Percentiles rank a stretch among this genome's conserved stretches.
These are phyloP conservation scores for Phytophthora fragariae DNA, from an alignment of 352 stramenopile species.

Conservation along the genomic window DNA sequence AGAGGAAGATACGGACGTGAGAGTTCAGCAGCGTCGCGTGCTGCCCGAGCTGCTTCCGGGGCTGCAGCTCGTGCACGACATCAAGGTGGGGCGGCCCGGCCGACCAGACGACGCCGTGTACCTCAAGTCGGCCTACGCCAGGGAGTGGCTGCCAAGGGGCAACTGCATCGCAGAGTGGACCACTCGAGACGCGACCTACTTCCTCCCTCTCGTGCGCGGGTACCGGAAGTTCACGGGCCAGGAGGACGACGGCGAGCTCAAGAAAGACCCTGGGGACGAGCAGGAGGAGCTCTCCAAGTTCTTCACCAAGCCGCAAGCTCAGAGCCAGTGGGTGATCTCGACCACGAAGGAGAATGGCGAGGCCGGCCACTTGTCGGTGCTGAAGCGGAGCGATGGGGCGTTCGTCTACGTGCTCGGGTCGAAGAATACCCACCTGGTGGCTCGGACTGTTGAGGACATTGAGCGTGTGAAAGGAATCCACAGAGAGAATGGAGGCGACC, in stretches of 20 bases:
- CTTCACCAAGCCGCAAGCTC: constrained; percentile 67
- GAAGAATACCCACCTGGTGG: constrained; percentile 85
- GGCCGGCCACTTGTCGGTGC: constrained; percentile 71
- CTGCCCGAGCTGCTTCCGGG: constrained; percentile 46
- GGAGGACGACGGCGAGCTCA: constrained; percentile 76
- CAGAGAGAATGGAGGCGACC: constrained; percentile 36
- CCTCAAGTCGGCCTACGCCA: constrained; percentile 65
- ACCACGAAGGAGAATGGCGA: constrained; percentile 88
- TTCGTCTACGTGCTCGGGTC: constrained; percentile 81
- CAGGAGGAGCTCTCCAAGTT: constrained; percentile 72
- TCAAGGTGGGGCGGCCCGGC: constrained; percentile 70
- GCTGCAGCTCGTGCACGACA: constrained; percentile 54
- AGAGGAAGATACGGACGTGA: constrained; percentile 40
- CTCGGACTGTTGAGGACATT: constrained; percentile 58
- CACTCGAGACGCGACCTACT: constrained; percentile 9
- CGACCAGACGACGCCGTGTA: constrained; percentile 81
- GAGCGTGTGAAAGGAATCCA: constrained; percentile 37
- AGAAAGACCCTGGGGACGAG: constrained; percentile 27
- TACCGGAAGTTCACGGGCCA: constrained; percentile 88
- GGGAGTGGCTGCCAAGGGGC: constrained; percentile 73
- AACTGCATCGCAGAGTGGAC: constrained; percentile 77
- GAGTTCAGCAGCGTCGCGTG: constrained; percentile 50
- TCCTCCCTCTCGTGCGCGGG: constrained; percentile 71
- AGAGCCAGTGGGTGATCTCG: constrained; percentile 64
- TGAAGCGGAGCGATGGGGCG: constrained; percentile 69